Evolutionary conservation across 1,284 basidiomycete genomes (phyloP).

Genomic region (Meira miltonrushii): DNA sequence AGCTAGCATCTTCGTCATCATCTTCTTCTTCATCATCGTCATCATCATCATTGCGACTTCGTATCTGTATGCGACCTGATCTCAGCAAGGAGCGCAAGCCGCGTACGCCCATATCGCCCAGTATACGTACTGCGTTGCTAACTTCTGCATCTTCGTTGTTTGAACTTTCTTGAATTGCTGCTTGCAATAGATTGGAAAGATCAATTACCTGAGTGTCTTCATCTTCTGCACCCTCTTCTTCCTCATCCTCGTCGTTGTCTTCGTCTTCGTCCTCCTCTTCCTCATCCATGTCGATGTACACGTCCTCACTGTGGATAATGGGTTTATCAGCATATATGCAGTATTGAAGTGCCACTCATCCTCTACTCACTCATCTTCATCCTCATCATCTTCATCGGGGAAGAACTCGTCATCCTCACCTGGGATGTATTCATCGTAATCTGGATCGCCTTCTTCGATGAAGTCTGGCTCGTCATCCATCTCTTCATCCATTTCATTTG

Average conservation of each 20-base stretch:
- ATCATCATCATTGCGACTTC: constrained; percentile 16
- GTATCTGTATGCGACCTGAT: constrained; percentile 18
- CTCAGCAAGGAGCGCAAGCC: constrained; percentile 32
- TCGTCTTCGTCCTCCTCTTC: constrained; percentile 23
- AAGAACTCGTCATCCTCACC: constrained; percentile 14
- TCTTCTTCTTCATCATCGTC: constrained; percentile 23
- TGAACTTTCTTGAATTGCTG: constrained; percentile 3
- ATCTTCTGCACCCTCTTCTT: constrained; percentile 19
- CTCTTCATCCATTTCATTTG: neutral
- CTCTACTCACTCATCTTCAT: constrained; percentile 16
- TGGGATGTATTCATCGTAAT: constrained; percentile 12
- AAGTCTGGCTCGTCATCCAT: constrained; percentile 1
- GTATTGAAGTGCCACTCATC: constrained; percentile 9
- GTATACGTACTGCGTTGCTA: constrained; percentile 13
- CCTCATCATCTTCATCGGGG: constrained; percentile 19
- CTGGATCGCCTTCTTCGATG: constrained; percentile 6
- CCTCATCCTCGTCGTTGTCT: constrained; percentile 20
- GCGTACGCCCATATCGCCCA: constrained; percentile 30
- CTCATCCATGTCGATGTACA: constrained; percentile 17
- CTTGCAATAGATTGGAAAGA: neutral
- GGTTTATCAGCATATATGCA: neutral
- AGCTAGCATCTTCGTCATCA: constrained; percentile 20
- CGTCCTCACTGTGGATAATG: constrained; percentile 11
- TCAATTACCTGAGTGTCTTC: constrained; percentile 9
- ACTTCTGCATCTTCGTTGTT: constrained; percentile 24